Evolutionary conservation across 176 grass and related monocot species (phyloP).

Genomic region (Rhynchospora pubera): DNA sequence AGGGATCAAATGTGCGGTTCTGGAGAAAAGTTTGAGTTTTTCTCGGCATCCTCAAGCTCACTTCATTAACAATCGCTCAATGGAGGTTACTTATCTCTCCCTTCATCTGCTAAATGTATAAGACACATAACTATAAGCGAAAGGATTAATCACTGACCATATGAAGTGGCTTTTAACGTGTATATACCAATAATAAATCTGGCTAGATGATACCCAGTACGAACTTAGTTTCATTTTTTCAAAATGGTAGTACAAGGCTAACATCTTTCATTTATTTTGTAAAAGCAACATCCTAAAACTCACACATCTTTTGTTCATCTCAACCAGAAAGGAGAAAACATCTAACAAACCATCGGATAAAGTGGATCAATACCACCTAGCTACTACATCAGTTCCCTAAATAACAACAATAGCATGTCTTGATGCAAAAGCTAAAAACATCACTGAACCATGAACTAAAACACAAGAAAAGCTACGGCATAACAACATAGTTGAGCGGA

Average conservation of each 20-base stretch:
- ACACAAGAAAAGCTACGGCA: not conserved
- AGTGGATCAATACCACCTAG: not conserved
- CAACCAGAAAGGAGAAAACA: not conserved
- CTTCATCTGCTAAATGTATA: not conserved
- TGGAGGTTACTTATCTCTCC: constrained; percentile 56
- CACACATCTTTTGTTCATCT: not conserved
- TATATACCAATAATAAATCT: no score
- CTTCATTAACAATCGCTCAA: constrained; percentile 93
- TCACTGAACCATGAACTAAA: not conserved
- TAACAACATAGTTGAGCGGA: not conserved
- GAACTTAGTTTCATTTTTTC: no score
- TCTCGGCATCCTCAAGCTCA: constrained; percentile 77
- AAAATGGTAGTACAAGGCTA: no score
- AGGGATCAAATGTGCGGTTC: constrained; percentile 63
- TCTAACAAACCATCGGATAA: not conserved
- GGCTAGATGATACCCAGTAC: no score
- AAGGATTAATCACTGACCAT: not conserved
- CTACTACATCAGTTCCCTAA: not conserved
- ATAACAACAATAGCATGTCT: not conserved
- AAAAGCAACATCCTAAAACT: not conserved
- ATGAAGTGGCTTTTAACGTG: no score
- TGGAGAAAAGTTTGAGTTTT: constrained; percentile 60
- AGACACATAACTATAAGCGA: not conserved
- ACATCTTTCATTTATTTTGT: no score
- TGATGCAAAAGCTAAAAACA: not conserved